Conservation (phyloP, 306 rosid species). For the Luffa aegyptiaca region DNA sequence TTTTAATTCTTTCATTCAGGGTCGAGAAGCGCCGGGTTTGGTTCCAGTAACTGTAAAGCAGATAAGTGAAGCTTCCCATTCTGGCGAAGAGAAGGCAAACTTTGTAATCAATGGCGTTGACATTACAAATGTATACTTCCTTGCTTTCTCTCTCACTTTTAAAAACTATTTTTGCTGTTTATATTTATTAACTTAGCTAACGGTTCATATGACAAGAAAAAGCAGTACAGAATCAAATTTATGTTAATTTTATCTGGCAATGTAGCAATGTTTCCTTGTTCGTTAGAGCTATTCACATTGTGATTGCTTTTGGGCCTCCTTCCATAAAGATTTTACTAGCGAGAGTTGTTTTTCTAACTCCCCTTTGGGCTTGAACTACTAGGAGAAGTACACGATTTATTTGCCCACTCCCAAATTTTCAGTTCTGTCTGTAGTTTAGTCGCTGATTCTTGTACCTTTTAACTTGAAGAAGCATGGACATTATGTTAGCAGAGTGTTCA, state of each 20-base stretch:
- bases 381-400: neutral
- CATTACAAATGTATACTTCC: conserved; percentile 51
- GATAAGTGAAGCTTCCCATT: conserved; percentile 67
- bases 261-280: neutral
- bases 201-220: neutral
- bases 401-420: neutral
- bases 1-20: conserved; percentile 19
- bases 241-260: neutral
- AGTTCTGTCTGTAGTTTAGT: neutral
- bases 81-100: conserved; percentile 82
- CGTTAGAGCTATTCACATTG: neutral
- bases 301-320: neutral
- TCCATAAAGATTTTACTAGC: neutral
- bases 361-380: neutral
- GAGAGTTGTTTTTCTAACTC: neutral
- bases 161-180: no score
- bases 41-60: conserved; percentile 87
- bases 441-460: neutral
- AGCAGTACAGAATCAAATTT: neutral
- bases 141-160: neutral
- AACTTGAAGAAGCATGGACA: neutral
- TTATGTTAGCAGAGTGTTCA: neutral
- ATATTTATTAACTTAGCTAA: neutral
- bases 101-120: conserved; percentile 64
- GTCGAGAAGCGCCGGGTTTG: conserved; percentile 62